Evolutionary conservation across 148 eudicot species (phyloP), one percentile per base, ranked within the genome.

Genomic region (Chenopodium suecicum): DNA sequence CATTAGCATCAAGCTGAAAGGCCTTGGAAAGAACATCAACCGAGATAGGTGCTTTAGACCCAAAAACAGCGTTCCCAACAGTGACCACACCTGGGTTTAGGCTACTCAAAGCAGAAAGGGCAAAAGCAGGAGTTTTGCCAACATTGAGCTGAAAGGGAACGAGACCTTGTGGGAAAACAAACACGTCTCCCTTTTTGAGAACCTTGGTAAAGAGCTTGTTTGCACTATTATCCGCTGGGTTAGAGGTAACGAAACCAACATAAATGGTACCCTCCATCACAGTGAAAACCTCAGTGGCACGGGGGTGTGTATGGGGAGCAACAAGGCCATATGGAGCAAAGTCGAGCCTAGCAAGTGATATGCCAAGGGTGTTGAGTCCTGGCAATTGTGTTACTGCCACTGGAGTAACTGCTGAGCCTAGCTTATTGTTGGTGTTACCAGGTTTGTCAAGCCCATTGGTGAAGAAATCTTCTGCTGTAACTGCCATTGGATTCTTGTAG

Each of bases 231-330:
- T 4, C 76, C 8, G 76, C 58, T 71, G n/a, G 20, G 64, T 80
- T 80, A 7, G 69, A 22, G 82, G 62, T 34, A 48, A 80, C 4
- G 23, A 81, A 74, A 2, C 83, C 78, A 2, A 46, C 83, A 2
- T 46, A 74, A 9, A 81, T 19, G 46, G 78, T 73, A 0, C 83
- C 83, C 65, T 74, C 48, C n/a, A 81, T 11, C 12, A 81, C 73
- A 0, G 73, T 74, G 73, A 74, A 20, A 4, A 81, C 68, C 23
- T 81, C 83, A 2, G 83, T 47, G 20, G 83, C 70, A 0, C 82
- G 76, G 54, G 82, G 82, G n/a, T 80, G 82, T 32, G 74, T 56
- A 31, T 80, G 82, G 37, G 74, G 78, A 69, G 83, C 78, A 58
- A 63, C 66, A 1, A 81, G 62, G 11, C 83, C 83, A 2, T 70